Evolutionary conservation across 306 rosid genomes (phyloP), one percentile per base, ranked within the genome.

Genomic region (Vicia faba): DNA sequence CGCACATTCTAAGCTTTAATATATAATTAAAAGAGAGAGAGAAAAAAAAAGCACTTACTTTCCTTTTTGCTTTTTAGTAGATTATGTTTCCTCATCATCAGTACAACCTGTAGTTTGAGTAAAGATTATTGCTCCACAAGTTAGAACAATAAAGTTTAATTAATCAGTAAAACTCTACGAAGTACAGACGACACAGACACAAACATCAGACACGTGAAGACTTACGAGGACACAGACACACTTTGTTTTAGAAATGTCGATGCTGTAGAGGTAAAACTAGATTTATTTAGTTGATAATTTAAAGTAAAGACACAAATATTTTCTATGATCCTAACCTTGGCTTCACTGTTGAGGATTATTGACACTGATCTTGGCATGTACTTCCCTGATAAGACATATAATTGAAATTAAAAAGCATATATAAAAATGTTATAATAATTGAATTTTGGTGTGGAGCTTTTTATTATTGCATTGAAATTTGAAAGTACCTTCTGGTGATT

Each of bases 401-500:
- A 66, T 56, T 68, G 50, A 58, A 36, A 40, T 26, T n/a, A 18
- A 12, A 59, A 73, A 26, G 1, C 40, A 25, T 53, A 25, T 53
- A 14, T 33, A 53, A 25, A 7, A 14, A 44, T 3, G 23, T 48
- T 7, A 48, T 15, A 8, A 16, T 48, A 16, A 48, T 48, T 48
- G 54, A 11, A 48, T 49, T 11, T 11, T 49, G 11, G 5, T 48
- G 28, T 43, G 16, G 48, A n/a, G 48, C 7, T 12, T 43, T 43
- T 43, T 12, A 43, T 13, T 4, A 12, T 55, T 41, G 31, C 51
- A 38, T 67, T 14, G 26, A 60, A 29, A 46, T 19, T 44, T 14
- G 16, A 60, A 29, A 46, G 48, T 71, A 90, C 99, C 97, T 82
- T 85, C 84, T 53, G 99, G 97, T 74, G 96, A 79, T 79, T 90